A percentile compares a stretch with the other conserved stretches of the same genome.
phyloP scores from a whole-genome alignment of 2,329 filamentous ascomycete genomes.

The Nemania diffusa region DNA sequence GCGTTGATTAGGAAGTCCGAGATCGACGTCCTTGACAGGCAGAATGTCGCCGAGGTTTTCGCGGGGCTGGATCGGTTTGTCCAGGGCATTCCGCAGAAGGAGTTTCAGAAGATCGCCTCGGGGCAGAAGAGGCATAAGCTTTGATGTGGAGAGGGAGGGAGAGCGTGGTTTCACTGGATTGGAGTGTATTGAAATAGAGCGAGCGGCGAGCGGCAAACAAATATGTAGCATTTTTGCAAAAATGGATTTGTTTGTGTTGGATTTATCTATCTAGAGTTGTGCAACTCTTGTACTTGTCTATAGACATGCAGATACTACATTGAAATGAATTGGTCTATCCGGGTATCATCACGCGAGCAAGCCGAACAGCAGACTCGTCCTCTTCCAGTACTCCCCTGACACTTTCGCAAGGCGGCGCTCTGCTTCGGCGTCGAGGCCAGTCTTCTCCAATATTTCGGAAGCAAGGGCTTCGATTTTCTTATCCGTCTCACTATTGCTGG shows the following conservation, averaged over 20 bases:
- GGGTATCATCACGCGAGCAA: constrained; percentile 64
- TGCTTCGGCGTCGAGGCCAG: constrained; percentile 61
- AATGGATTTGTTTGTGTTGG: not conserved
- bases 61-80: constrained; percentile 84
- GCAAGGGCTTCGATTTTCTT: constrained; percentile 58
- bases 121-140: constrained; percentile 97
- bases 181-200: not conserved
- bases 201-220: not conserved
- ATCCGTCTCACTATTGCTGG: constrained; percentile 37
- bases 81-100: constrained; percentile 82
- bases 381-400: constrained; percentile 82
- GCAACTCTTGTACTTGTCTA: not conserved
- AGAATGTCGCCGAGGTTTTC: constrained; percentile 88
- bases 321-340: constrained; percentile 7
- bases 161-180: not conserved
- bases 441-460: constrained; percentile 56
- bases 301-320: constrained; percentile 7
- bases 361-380: constrained; percentile 84
- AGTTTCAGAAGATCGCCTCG: constrained; percentile 85
- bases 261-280: not conserved
- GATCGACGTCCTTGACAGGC: constrained; percentile 75
- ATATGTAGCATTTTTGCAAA: not conserved
- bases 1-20: constrained; percentile 80
- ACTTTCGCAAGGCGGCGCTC: constrained; percentile 68
- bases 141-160: constrained; percentile 39